phyloP scores from a whole-genome alignment of 2,329 filamentous ascomycete species.

The Hyphodiscus sp. region DNA sequence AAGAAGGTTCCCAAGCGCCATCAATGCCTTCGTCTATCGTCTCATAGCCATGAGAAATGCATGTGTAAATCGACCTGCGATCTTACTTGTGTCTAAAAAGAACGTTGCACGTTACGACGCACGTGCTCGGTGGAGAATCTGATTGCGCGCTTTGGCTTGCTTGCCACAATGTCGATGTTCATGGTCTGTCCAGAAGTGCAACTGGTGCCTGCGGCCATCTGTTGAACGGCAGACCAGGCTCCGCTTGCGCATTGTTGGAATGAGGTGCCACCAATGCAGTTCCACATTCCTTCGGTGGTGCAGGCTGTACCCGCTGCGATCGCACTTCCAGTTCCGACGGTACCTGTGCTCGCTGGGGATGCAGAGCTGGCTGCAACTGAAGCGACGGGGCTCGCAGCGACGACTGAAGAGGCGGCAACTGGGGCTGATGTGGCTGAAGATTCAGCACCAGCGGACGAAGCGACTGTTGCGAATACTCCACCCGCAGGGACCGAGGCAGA shows the following conservation, averaged over 20 bases:
- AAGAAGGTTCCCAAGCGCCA: conserved; percentile 16
- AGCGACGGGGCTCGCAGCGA: conserved; percentile 15
- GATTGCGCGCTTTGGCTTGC: conserved; percentile 19
- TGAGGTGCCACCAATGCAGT: conserved; percentile 43
- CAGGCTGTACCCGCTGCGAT: conserved; percentile 39
- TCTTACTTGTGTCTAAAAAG: conserved; percentile 6
- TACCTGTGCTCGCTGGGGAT: conserved; percentile 16
- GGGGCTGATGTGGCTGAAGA: conserved; percentile 7
- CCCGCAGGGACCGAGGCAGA: conserved; percentile 9
- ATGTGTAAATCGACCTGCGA: conserved; percentile 22
- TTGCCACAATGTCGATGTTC: conserved; percentile 32
- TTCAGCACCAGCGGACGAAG: conserved; percentile 6
- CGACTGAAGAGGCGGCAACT: conserved; percentile 16
- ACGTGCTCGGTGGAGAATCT: conserved; percentile 24
- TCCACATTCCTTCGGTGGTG: conserved; percentile 44
- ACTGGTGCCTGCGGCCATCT: conserved; percentile 39
- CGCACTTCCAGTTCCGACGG: conserved; percentile 15
- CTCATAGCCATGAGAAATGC: conserved; percentile 13
- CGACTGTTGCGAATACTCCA: conserved; percentile 32
- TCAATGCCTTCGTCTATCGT: conserved; percentile 2
- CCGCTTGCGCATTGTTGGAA: conserved; percentile 52
- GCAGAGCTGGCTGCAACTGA: conserved; percentile 7
- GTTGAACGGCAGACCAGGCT: conserved; percentile 39
- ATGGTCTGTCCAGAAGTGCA: conserved; percentile 39
- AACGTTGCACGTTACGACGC: conserved; percentile 16